These are phyloP conservation scores for Pseudogymnoascus sp. DNA, from an alignment of 2,329 filamentous ascomycete genomes.

Conservation along the genomic window DNA sequence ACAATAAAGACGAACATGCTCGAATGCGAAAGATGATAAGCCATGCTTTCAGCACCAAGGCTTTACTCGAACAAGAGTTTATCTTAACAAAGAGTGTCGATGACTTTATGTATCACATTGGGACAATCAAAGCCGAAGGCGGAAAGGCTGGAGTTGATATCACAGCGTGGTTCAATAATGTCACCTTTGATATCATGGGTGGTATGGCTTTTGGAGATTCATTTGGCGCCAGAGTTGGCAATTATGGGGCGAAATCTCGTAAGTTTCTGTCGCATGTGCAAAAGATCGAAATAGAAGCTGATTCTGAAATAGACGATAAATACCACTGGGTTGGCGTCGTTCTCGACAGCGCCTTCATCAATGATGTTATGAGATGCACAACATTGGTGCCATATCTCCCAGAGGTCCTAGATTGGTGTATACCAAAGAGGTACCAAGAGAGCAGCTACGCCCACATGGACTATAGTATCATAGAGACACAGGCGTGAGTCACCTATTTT, in stretches of 20 bases:
- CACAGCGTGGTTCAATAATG: conserved; percentile 22
- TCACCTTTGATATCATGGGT: conserved; percentile 33
- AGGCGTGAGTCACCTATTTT: not conserved
- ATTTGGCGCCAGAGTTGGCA: conserved; percentile 18
- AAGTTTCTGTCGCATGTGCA: not conserved
- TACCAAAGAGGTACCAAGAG: not conserved
- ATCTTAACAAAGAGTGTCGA: conserved; percentile 14
- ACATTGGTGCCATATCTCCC: not conserved
- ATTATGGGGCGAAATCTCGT: not conserved
- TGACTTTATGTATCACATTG: conserved; percentile 13
- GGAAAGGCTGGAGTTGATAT: conserved; percentile 11
- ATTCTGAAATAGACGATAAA: conserved; percentile 14
- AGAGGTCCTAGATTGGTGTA: not conserved
- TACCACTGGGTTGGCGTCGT: conserved; percentile 21
- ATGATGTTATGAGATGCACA: conserved; percentile 19
- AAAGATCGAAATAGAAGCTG: not conserved
- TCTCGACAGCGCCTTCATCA: conserved; percentile 19
- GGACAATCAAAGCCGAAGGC: not conserved
- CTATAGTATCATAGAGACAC: not conserved
- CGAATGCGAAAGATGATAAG: conserved; percentile 20
- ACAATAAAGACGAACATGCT: conserved; percentile 15
- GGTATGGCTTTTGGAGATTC: conserved; percentile 29
- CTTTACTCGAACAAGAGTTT: conserved; percentile 19
- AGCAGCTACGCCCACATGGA: conserved; percentile 2
- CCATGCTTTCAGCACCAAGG: conserved; percentile 18